Percentiles rank a stretch among this genome's conserved stretches.
These are phyloP conservation scores for Saitozyma podzolica DNA, from an alignment of 768 basidiomycete species.

Conservation along the genomic window DNA sequence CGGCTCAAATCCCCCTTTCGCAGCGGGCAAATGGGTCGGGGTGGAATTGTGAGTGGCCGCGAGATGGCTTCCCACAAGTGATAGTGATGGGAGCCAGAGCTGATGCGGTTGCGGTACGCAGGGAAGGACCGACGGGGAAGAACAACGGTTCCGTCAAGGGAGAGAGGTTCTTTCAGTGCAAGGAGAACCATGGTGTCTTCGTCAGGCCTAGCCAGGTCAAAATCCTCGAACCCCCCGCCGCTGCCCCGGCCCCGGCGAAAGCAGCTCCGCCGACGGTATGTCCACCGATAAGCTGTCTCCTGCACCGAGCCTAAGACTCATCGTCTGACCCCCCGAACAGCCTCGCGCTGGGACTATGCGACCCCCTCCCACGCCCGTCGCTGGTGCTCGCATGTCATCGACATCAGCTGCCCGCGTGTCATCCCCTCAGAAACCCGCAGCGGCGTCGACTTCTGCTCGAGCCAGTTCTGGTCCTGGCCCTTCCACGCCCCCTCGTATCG, in stretches of 20 bases:
- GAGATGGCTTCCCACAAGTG: background rate
- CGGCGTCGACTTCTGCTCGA: no score
- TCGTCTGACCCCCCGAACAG: slow-evolving; percentile 11
- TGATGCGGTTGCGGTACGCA: background rate
- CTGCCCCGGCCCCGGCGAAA: no score
- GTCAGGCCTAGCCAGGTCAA: slow-evolving; percentile 82
- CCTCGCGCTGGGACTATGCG: slow-evolving; percentile 3
- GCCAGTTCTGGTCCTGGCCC: slow-evolving; percentile 12
- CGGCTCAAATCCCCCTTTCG: slow-evolving; percentile 74
- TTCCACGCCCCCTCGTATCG: slow-evolving; percentile 22
- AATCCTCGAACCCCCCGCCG: slow-evolving; percentile 51
- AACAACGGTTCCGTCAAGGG: slow-evolving; percentile 90
- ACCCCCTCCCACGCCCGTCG: slow-evolving; percentile 7
- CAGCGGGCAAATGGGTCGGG: slow-evolving; percentile 91
- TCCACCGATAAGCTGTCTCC: no score
- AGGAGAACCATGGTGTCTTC: slow-evolving; percentile 77
- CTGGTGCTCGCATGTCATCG: background rate
- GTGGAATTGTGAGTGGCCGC: slow-evolving; percentile 69
- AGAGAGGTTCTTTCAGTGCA: slow-evolving; percentile 77
- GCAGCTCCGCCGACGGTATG: slow-evolving; percentile 32
- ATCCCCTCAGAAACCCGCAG: slow-evolving; percentile 1
- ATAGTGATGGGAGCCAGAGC: slow-evolving; percentile 35
- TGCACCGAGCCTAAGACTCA: background rate
- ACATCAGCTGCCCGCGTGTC: background rate
- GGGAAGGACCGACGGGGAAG: slow-evolving; percentile 69